Base-by-base conservation (phyloP, 108 stramenopile genomes). In the Aurantiochytrium sp. region DNA sequence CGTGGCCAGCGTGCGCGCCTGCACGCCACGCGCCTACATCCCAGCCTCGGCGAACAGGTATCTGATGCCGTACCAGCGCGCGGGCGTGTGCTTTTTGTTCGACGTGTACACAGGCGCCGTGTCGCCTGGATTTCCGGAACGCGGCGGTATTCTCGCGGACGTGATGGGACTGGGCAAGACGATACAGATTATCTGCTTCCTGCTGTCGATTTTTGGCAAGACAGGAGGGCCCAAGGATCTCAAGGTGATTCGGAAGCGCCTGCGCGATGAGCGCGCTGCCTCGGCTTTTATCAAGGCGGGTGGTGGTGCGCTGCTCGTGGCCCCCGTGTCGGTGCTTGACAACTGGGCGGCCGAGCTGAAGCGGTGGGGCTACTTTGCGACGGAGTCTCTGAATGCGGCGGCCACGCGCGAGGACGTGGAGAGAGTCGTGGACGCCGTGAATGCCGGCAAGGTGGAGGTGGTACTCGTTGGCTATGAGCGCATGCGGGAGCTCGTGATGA, bases 81-180 rank as follows among this genome's bases (percentile, higher is more conserved):
- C 50, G 12, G 73, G 73, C 27, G 73, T 81, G 45, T 6, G 30
- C 6, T 81, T 81, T 2, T 30, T 81, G 0, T 81, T 41, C 2
- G 73, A 81, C 45, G 24, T 81, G 10, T 81, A 22, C 24, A 48
- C 73, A 21, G 73, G 73, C 0, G 45, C 30, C 10, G 24, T 81
- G 19, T 48, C 42, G 2, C 73, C 73, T 6, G 73, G 45, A 6
- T n/a, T 48, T 24, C 55, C 30, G 19, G 45, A 32, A 21, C 54
- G 55, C 8, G 86, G 86, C 41, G 55, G 87, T 4, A 69, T 88
- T 24, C 50, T 88, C 15, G 87, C 87, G 3, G 87, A 88, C 34
- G 68, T 55, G 21, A 88, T 88, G 87, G 87, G 87, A 24, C 87
- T 88, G 19, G 87, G 87, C 4, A 88, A 88, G 39, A 88, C 87